These are phyloP conservation scores for Immersiella caudata DNA, from an alignment of 495 filamentous ascomycete species.

Conservation along the genomic window DNA sequence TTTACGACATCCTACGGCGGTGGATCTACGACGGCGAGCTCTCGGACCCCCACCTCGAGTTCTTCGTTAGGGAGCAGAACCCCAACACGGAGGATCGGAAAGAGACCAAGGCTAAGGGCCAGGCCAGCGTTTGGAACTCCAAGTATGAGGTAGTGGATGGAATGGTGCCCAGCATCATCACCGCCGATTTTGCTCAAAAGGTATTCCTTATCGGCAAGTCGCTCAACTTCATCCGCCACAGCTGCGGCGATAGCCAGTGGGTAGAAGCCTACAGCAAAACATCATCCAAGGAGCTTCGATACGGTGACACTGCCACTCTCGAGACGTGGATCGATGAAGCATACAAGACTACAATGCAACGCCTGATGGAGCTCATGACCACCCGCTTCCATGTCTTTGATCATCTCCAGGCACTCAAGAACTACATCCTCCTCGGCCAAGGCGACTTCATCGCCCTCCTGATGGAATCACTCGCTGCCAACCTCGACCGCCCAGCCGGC, in stretches of 20 bases:
- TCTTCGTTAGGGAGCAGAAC: conserved; percentile 84
- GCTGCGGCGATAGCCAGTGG: conserved; percentile 91
- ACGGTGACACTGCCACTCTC: conserved; percentile 90
- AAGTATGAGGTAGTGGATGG: conserved; percentile 86
- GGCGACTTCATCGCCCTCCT: conserved; percentile 97
- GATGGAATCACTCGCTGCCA: conserved; percentile 93
- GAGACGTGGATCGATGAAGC: conserved; percentile 94
- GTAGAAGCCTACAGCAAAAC: conserved; percentile 95
- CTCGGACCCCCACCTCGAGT: conserved; percentile 92
- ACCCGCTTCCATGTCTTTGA: conserved; percentile 92
- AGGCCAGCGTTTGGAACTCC: conserved; percentile 94
- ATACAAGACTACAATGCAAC: conserved; percentile 95
- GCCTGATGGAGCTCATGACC: conserved; percentile 91
- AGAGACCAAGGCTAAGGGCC: conserved; percentile 63
- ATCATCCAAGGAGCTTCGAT: conserved; percentile 86
- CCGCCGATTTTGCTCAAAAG: conserved; percentile 88
- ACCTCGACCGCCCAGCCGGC: conserved; percentile 92
- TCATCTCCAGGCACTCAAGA: conserved; percentile 89
- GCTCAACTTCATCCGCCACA: conserved; percentile 95
- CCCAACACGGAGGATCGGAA: conserved; percentile 46
- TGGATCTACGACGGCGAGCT: conserved; percentile 99
- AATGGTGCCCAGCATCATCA: conserved; percentile 92
- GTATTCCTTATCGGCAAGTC: conserved; percentile 97
- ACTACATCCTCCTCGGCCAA: conserved; percentile 90
- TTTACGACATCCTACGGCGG: conserved; percentile 92